Evolutionary conservation across 108 stramenopile species (phyloP), one percentile per base, ranked within the genome.

Genomic region (Phaeodactylum tricornutum): DNA sequence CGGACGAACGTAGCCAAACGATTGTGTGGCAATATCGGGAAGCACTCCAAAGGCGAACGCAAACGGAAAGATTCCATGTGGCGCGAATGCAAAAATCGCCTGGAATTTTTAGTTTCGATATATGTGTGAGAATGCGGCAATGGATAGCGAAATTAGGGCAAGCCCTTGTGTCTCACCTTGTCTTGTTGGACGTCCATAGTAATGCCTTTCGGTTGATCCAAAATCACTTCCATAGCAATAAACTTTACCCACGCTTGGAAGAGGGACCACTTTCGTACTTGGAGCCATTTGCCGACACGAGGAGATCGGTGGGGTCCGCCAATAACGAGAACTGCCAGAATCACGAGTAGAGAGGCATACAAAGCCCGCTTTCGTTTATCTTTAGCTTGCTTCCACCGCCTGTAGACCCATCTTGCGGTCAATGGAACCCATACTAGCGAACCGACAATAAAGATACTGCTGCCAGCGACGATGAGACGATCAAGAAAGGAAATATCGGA

Each of bases 11-110:
- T 46, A 27, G 1, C 88, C 88, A 76, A 85, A 91, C 2, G 71
- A 65, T 3, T 41, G 19, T 41, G 16, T 15, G 4, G 36, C 34
- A 14, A 37, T 22, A 3, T 52, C 37, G 7, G 79, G 72, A 12
- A 91, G 50, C 4, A 68, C 77, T 9, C 74, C 74, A 63, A 86
- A 81, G 9, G 77, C 89, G 26, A 91, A 63, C 2, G 74, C 84
- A 65, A 96, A 94, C 5, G 95, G 95, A 53, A 96, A 91, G 4
- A 93, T 82, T 0, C 95, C 95, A 59, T 96, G 95, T 2, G 95
- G 95, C 23, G 78, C 64, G 34, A 96, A 67, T 11, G 82, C 86
- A 43, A 82, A 71, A 29, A 96, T 84, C 28, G 88, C 74, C 31
- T 66, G 74, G 31, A 72, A 47, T 12, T 69, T 32, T 39, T n/a